Evolutionary conservation across 345 rosid species (phyloP).

Genomic region (Capsella bursapastoris): DNA sequence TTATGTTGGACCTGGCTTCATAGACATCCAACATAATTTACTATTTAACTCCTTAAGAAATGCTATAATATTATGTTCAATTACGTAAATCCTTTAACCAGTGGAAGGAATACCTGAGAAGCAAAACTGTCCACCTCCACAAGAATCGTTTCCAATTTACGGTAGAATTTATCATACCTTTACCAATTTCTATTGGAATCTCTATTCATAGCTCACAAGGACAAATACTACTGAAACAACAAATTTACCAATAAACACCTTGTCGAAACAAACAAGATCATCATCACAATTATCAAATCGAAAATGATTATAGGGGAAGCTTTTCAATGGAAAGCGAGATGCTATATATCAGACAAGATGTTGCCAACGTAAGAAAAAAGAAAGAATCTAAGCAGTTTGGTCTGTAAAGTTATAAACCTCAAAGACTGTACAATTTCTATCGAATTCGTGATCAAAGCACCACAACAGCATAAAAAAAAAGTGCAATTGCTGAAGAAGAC

Average conservation of each 20-base stretch:
- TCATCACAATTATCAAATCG: conserved; percentile 1
- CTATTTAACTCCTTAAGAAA: no score
- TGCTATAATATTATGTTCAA: no score
- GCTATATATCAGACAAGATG: conserved; percentile 11
- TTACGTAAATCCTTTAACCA: no score
- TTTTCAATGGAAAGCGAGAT: conserved; percentile 17
- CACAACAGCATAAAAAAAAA: not conserved
- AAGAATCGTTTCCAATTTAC: conserved; percentile 68
- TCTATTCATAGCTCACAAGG: conserved; percentile 52
- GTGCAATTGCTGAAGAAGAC: not conserved
- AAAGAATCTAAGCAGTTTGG: conserved; percentile 26
- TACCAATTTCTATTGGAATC: conserved; percentile 57
- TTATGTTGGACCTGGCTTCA: no score
- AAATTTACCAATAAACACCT: conserved; percentile 3
- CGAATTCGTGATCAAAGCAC: conserved; percentile 31
- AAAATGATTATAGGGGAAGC: conserved; percentile 3
- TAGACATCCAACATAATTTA: no score
- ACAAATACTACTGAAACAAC: conserved; percentile 12
- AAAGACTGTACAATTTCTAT: conserved; percentile 20
- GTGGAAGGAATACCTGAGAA: no score
- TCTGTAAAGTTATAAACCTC: not conserved
- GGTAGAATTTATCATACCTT: conserved; percentile 71
- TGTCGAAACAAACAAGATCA: conserved; percentile 8
- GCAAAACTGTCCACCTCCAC: conserved; percentile 66
- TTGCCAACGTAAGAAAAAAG: not conserved